Percentiles rank a stretch among this genome's conserved stretches.
These are phyloP conservation scores for Talaromyces sp. DNA, from an alignment of 2,329 filamentous ascomycete species.

Conservation along the genomic window DNA sequence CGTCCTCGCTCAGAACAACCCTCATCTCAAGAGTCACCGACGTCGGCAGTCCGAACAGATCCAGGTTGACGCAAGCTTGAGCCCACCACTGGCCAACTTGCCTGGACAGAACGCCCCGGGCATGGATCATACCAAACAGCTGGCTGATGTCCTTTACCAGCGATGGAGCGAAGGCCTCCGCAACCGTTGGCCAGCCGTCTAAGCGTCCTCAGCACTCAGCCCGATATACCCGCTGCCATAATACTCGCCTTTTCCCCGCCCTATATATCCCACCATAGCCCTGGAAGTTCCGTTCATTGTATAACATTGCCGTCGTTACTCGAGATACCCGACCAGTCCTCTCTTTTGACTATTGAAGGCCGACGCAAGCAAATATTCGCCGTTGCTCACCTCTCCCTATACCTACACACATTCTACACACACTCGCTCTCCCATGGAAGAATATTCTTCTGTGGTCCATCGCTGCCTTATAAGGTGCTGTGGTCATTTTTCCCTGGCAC, in stretches of 20 bases:
- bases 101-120: slow-evolving; percentile 59
- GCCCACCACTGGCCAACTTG: slow-evolving; percentile 37
- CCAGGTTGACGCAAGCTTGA: slow-evolving; percentile 31
- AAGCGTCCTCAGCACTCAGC: not conserved
- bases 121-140: slow-evolving; percentile 87
- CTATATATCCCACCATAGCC: not conserved
- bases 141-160: slow-evolving; percentile 85
- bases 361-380: not conserved
- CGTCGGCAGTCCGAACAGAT: slow-evolving; percentile 52
- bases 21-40: slow-evolving; percentile 74
- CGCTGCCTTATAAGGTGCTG: not conserved
- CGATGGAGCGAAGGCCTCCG: slow-evolving; percentile 84
- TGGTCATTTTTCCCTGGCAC: not conserved
- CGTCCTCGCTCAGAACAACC: slow-evolving; percentile 73
- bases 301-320: slow-evolving; percentile 8
- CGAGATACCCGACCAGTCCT: not conserved
- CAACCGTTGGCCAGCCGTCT: slow-evolving; percentile 55
- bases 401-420: not conserved
- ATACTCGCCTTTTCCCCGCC: not conserved
- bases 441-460: not conserved
- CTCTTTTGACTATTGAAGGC: not conserved
- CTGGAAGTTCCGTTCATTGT: slow-evolving; percentile 12
- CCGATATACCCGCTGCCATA: not conserved
- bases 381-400: not conserved
- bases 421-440: not conserved